Conservation (phyloP, 2,329 filamentous ascomycete species). For the Aspergillus fijiensis region DNA sequence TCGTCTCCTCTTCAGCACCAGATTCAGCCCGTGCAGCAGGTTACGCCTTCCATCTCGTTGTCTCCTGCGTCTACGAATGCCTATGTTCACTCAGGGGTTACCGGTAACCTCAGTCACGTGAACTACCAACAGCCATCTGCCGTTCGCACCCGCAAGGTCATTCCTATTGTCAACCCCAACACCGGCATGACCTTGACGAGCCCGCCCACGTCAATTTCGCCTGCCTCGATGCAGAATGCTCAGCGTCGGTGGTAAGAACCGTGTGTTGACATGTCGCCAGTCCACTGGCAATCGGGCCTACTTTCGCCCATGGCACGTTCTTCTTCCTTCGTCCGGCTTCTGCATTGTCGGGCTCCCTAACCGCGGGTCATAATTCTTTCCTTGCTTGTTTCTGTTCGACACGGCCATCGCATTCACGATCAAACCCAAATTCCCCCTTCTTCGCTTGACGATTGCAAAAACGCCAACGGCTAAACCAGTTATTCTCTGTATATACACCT, state of each 20-base stretch:
- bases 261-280: constrained; percentile 24
- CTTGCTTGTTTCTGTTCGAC: constrained; percentile 29
- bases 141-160: constrained; percentile 87
- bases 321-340: constrained; percentile 32
- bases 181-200: constrained; percentile 86
- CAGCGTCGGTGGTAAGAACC: constrained; percentile 44
- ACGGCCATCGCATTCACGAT: constrained; percentile 30
- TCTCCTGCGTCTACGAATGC: constrained; percentile 58
- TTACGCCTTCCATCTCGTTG: constrained; percentile 71
- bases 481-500: constrained; percentile 36
- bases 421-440: constrained; percentile 25
- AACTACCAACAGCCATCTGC: constrained; percentile 91
- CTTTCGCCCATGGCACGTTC: constrained; percentile 34
- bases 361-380: constrained; percentile 37
- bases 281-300: constrained; percentile 23
- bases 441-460: constrained; percentile 27
- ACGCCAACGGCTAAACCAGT: constrained; percentile 32
- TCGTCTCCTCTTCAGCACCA: constrained; percentile 87
- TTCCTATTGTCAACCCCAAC: constrained; percentile 94
- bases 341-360: constrained; percentile 40
- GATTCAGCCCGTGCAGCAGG: constrained; percentile 68
- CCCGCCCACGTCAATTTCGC: constrained; percentile 72
- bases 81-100: constrained; percentile 65
- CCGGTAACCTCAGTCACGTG: constrained; percentile 65
- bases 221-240: constrained; percentile 59